Evolutionary conservation across 495 filamentous ascomycete genomes (phyloP).

Genomic region (Monascus purpureus): DNA sequence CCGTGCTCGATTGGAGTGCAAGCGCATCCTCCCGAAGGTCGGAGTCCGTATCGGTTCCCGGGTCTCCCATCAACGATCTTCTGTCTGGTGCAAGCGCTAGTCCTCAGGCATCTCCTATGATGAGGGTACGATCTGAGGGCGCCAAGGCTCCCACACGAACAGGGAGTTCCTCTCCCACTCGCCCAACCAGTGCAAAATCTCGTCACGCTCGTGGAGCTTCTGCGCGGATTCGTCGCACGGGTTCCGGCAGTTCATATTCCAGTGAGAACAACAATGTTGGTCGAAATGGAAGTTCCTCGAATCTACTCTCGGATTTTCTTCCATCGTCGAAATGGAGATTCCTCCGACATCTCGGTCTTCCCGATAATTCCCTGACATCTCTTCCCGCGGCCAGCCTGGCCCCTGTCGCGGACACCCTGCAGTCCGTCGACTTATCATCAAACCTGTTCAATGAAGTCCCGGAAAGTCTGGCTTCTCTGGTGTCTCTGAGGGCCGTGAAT

Average conservation of each 20-base stretch:
- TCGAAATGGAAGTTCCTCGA: slow-evolving; percentile 60
- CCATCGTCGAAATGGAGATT: slow-evolving; percentile 88
- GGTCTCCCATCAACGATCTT: slow-evolving; percentile 44
- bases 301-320: slow-evolving; percentile 49
- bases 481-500: slow-evolving; percentile 75
- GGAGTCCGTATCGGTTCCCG: slow-evolving; percentile 42
- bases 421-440: slow-evolving; percentile 79
- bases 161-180: slow-evolving; percentile 63
- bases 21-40: slow-evolving; percentile 38
- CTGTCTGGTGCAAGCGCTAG: slow-evolving; percentile 30
- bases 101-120: slow-evolving; percentile 33
- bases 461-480: slow-evolving; percentile 70
- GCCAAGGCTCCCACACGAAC: slow-evolving; percentile 38
- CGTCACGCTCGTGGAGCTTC: slow-evolving; percentile 34
- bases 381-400: slow-evolving; percentile 58
- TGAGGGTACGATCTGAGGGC: slow-evolving; percentile 35
- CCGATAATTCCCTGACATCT: slow-evolving; percentile 77
- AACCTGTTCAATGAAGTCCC: slow-evolving; percentile 88
- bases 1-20: slow-evolving; percentile 44
- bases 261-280: slow-evolving; percentile 55
- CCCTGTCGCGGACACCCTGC: slow-evolving; percentile 72
- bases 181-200: slow-evolving; percentile 56
- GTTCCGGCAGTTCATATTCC: slow-evolving; percentile 85
- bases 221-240: slow-evolving; percentile 66
- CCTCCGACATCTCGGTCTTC: slow-evolving; percentile 75